phyloP scores from a whole-genome alignment of 1,284 basidiomycete genomes.

The Vanrija sp. region DNA sequence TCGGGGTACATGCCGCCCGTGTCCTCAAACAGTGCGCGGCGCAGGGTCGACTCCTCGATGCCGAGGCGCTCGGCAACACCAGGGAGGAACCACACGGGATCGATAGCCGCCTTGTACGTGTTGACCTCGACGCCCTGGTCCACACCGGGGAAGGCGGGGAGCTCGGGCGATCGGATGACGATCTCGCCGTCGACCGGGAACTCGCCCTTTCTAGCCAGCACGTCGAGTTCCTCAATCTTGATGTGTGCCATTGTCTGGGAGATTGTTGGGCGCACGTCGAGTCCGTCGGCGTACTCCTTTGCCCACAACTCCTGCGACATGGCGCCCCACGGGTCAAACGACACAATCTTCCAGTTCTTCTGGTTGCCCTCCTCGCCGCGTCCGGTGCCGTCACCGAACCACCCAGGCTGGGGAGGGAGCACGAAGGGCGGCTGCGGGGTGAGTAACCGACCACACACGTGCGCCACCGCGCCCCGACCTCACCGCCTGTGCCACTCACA shows the following conservation, averaged over 20 bases:
- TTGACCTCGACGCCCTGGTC: conserved; percentile 82
- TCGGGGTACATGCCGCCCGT: conserved; percentile 93
- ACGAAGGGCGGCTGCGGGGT: conserved; percentile 65
- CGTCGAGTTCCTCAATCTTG: conserved; percentile 72
- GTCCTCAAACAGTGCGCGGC: conserved; percentile 79
- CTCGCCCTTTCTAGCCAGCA: conserved; percentile 65
- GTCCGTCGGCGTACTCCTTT: conserved; percentile 61
- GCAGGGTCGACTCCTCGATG: conserved; percentile 77
- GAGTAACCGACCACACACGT: not conserved
- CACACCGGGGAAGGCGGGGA: conserved; percentile 50
- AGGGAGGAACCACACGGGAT: conserved; percentile 92
- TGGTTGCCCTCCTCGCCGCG: conserved; percentile 21
- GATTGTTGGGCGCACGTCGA: conserved; percentile 85
- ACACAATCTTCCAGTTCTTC: conserved; percentile 69
- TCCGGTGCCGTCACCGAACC: conserved; percentile 60
- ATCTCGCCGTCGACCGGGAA: conserved; percentile 78
- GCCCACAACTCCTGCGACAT: conserved; percentile 75
- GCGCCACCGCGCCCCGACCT: no score
- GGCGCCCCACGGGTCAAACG: conserved; percentile 93
- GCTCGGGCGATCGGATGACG: conserved; percentile 57
- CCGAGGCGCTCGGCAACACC: conserved; percentile 86
- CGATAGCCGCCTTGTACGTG: conserved; percentile 65
- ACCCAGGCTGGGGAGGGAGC: conserved; percentile 74
- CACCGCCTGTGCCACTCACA: conserved; percentile 18
- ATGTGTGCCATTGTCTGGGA: conserved; percentile 70